Percentiles rank a stretch among this genome's conserved stretches.
These are phyloP conservation scores for Chiua virens DNA, from an alignment of 768 basidiomycete genomes.

Conservation along the genomic window DNA sequence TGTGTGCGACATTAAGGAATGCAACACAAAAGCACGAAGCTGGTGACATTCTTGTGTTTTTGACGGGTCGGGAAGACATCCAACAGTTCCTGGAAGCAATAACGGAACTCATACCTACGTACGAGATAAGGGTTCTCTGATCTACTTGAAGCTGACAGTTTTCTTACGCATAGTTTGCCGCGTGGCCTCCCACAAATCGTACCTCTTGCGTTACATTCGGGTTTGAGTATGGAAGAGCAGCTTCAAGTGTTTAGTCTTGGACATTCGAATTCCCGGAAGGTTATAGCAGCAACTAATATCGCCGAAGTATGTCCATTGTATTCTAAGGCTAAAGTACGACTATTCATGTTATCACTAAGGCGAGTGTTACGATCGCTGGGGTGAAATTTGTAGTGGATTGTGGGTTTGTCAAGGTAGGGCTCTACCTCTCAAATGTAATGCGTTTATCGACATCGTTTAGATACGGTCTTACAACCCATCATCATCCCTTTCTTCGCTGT, in stretches of 20 bases:
- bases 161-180: conserved; percentile 41
- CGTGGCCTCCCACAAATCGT: conserved; percentile 55
- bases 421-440: neutral
- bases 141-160: neutral
- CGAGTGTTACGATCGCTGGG: conserved; percentile 95
- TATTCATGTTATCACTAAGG: conserved; percentile 43
- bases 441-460: conserved; percentile 38
- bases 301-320: conserved; percentile 63
- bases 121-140: conserved; percentile 4
- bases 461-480: conserved; percentile 89
- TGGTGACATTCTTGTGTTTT: conserved; percentile 91
- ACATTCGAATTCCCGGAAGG: conserved; percentile 77
- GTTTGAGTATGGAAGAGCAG: conserved; percentile 86
- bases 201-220: conserved; percentile 84
- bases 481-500: conserved; percentile 80
- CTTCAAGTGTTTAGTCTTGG: conserved; percentile 79
- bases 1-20: neutral
- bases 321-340: neutral
- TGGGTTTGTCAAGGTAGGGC: conserved; percentile 88
- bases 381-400: conserved; percentile 92
- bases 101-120: conserved; percentile 77
- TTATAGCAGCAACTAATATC: conserved; percentile 93
- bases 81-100: conserved; percentile 83
- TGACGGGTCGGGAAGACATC: conserved; percentile 97
- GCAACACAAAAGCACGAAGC: conserved; percentile 55